Evolutionary conservation across 2,329 filamentous ascomycete species (phyloP).

Genomic region (Ploettnerulaceae sp.): DNA sequence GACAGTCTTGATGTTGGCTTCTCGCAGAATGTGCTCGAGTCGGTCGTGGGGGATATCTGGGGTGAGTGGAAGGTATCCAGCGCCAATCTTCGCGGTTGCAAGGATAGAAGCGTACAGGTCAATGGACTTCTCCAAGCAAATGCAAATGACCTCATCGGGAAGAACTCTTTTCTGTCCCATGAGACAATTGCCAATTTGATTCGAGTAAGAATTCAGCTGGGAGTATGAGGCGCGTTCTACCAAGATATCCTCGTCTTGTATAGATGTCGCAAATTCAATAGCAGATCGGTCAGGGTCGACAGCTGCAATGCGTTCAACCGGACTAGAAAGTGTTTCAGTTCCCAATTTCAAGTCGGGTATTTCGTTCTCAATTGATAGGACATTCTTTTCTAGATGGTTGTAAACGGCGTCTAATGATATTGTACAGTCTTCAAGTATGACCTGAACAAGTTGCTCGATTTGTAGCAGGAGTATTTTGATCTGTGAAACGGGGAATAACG

Average conservation of each 20-base stretch:
- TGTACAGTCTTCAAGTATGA: constrained; percentile 34
- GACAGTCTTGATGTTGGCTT: constrained; percentile 49
- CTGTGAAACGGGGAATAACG: constrained; percentile 50
- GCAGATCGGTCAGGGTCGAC: constrained; percentile 51
- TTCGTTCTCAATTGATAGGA: constrained; percentile 31
- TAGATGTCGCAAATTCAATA: constrained; percentile 55
- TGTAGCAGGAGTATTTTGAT: constrained; percentile 55
- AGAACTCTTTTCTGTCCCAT: constrained; percentile 39
- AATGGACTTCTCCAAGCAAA: constrained; percentile 73
- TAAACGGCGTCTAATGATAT: constrained; percentile 16
- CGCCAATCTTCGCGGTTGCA: constrained; percentile 67
- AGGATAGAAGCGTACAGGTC: constrained; percentile 70
- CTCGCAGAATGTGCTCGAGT: constrained; percentile 54
- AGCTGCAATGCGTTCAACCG: constrained; percentile 30
- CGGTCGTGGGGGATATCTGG: constrained; percentile 64
- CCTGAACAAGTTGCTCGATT: constrained; percentile 48
- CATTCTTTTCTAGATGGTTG: constrained; percentile 6
- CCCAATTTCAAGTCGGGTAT: constrained; percentile 14
- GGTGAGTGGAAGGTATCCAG: constrained; percentile 74
- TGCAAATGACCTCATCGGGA: constrained; percentile 58
- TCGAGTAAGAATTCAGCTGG: constrained; percentile 59
- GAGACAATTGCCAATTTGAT: constrained; percentile 57
- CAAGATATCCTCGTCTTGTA: constrained; percentile 36
- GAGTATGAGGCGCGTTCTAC: constrained; percentile 54
- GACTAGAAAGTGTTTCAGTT: constrained; percentile 24